Percentiles rank a stretch among this genome's conserved stretches.
These are phyloP conservation scores for Lactarius tabidus DNA, from an alignment of 768 basidiomycete genomes.

Conservation along the genomic window DNA sequence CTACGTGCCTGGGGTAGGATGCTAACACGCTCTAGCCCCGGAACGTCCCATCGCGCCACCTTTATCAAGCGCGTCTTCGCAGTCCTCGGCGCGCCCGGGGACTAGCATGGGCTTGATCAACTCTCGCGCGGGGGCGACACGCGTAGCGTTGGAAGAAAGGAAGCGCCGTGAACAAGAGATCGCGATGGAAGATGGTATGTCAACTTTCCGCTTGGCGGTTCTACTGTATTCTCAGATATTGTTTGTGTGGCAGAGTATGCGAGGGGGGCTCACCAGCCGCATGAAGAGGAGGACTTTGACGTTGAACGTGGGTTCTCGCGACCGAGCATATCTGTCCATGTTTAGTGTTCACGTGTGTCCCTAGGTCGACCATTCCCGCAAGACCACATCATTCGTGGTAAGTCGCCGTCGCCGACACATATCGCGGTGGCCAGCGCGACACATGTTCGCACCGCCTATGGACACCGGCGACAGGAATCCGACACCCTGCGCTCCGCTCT, in stretches of 20 bases:
- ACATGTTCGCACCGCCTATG: constrained; percentile 34
- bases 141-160: constrained; percentile 47
- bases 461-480: constrained; percentile 68
- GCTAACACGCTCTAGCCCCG: constrained; percentile 11
- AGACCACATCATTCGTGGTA: constrained; percentile 33
- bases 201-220: constrained; percentile 25
- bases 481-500: constrained; percentile 62
- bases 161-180: constrained; percentile 34
- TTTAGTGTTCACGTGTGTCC: constrained; percentile 7
- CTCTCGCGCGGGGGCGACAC: constrained; percentile 34
- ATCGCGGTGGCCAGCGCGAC: constrained; percentile 28
- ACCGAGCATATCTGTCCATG: background rate
- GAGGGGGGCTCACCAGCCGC: constrained; percentile 31
- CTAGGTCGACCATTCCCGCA: constrained; percentile 27
- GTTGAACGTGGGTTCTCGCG: constrained; percentile 38
- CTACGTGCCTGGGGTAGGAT: background rate
- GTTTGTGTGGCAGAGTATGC: constrained; percentile 1
- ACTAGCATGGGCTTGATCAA: constrained; percentile 38
- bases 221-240: background rate
- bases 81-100: constrained; percentile 37
- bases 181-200: constrained; percentile 43
- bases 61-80: constrained; percentile 12
- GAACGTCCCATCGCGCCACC: constrained; percentile 13
- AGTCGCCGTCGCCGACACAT: constrained; percentile 53
- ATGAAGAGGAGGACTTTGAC: constrained; percentile 35